These are phyloP conservation scores for Apiotrichum sp. DNA, from an alignment of 1,284 basidiomycete genomes.

Conservation along the genomic window DNA sequence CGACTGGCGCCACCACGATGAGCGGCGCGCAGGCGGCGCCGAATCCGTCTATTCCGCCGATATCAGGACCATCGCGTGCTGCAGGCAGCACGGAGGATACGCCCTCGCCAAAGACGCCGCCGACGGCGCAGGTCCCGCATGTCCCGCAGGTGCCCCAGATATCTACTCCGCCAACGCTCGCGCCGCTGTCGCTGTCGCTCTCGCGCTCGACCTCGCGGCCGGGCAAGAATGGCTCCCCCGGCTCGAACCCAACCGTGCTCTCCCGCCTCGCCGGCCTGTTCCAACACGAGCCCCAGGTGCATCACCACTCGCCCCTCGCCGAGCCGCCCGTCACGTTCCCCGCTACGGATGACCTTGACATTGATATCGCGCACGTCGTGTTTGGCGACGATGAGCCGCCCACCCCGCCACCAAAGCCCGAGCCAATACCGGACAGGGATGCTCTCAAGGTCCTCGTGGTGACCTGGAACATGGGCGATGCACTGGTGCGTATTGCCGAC, in stretches of 20 bases:
- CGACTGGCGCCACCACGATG: neutral
- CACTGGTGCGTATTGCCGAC: conserved; percentile 36
- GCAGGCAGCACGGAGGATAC: no score
- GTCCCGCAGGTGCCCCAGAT: no score
- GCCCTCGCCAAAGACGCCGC: no score
- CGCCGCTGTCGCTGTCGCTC: no score
- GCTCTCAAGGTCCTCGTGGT: conserved; percentile 50
- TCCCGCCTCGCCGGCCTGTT: conserved; percentile 20
- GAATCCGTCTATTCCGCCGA: neutral
- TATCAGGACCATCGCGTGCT: neutral
- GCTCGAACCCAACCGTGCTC: neutral
- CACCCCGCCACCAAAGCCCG: no score
- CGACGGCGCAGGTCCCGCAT: no score
- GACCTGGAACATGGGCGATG: conserved; percentile 52
- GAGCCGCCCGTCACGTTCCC: neutral
- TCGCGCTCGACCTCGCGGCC: no score
- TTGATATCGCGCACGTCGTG: neutral
- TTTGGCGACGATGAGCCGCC: neutral
- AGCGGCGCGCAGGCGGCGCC: conserved; percentile 3
- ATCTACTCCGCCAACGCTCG: no score
- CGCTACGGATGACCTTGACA: neutral
- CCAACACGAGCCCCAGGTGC: neutral
- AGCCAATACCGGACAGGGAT: conserved; percentile 21
- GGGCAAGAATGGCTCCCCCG: no score
- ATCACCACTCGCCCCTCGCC: no score